phyloP scores from a whole-genome alignment of 1,139 yeast species.

The Candida sp. region DNA sequence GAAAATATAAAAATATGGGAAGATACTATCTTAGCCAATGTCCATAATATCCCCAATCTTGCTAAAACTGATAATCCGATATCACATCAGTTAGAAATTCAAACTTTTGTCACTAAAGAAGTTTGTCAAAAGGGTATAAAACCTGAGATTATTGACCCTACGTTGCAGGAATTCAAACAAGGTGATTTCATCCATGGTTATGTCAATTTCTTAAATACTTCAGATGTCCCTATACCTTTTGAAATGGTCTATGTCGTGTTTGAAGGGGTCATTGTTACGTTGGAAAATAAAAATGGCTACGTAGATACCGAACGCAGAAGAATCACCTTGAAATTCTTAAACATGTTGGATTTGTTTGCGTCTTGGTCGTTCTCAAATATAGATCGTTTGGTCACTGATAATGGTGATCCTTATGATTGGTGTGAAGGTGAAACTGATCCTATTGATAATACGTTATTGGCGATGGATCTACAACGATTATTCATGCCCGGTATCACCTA shows the following conservation, averaged over 20 bases:
- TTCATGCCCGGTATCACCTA: constrained; percentile 39
- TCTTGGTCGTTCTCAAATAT: constrained; percentile 48
- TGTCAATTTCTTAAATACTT: constrained; percentile 31
- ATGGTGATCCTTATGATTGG: constrained; percentile 50
- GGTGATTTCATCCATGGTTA: constrained; percentile 41
- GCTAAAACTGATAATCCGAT: constrained; percentile 22
- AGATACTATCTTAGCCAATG: constrained; percentile 42
- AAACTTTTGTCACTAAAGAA: constrained; percentile 33
- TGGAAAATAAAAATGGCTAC: constrained; percentile 25
- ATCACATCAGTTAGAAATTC: constrained; percentile 26
- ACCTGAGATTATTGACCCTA: constrained; percentile 30
- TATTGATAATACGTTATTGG: constrained; percentile 32
- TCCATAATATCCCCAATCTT: constrained; percentile 36
- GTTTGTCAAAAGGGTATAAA: constrained; percentile 41
- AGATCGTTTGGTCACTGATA: constrained; percentile 40
- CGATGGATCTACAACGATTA: constrained; percentile 35
- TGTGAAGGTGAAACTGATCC: constrained; percentile 48
- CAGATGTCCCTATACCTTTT: constrained; percentile 28
- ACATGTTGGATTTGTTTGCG: constrained; percentile 46
- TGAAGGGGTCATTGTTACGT: constrained; percentile 29
- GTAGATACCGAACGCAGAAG: constrained; percentile 25
- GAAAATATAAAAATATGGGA: constrained; percentile 37
- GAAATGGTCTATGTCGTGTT: constrained; percentile 41
- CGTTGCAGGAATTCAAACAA: constrained; percentile 29
- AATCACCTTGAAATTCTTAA: constrained; percentile 32